phyloP scores from a whole-genome alignment of 306 rosid genomes.

The Casuarina cunninghamiana region DNA sequence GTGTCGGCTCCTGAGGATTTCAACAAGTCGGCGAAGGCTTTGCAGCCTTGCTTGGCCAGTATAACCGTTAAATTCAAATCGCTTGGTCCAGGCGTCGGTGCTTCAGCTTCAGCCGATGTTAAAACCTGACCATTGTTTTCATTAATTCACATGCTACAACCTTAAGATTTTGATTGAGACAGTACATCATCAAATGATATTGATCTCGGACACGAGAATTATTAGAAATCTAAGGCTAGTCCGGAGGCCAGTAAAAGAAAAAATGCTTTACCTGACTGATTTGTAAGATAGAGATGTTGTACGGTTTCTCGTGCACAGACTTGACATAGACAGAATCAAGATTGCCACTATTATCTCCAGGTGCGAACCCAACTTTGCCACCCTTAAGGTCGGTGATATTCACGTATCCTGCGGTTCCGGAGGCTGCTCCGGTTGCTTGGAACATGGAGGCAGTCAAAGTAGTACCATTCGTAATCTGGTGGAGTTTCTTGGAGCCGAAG shows the following conservation, averaged over 20 bases:
- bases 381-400: constrained; percentile 78
- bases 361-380: constrained; percentile 78
- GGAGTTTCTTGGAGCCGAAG: constrained; percentile 86
- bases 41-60: constrained; percentile 82
- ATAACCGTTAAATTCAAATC: constrained; percentile 56
- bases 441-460: constrained; percentile 68
- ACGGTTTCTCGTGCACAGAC: constrained; percentile 61
- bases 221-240: no score
- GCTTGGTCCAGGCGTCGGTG: constrained; percentile 73
- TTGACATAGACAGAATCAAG: constrained; percentile 67
- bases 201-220: no score
- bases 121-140: constrained; percentile 33
- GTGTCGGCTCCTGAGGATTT: constrained; percentile 53
- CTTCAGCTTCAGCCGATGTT: constrained; percentile 91
- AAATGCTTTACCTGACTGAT: constrained; percentile 53
- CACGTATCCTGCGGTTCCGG: constrained; percentile 80
- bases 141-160: no score
- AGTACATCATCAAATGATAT: no score
- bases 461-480: constrained; percentile 72
- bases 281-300: constrained; percentile 71
- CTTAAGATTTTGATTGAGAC: no score
- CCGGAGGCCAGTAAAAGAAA: no score
- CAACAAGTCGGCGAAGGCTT: constrained; percentile 67
- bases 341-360: constrained; percentile 56
- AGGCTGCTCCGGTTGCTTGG: constrained; percentile 77